Percentiles rank a stretch among this genome's conserved stretches.
Evolutionary conservation across 768 basidiomycete species (phyloP).

Genomic region (Hygrophorus russula): DNA sequence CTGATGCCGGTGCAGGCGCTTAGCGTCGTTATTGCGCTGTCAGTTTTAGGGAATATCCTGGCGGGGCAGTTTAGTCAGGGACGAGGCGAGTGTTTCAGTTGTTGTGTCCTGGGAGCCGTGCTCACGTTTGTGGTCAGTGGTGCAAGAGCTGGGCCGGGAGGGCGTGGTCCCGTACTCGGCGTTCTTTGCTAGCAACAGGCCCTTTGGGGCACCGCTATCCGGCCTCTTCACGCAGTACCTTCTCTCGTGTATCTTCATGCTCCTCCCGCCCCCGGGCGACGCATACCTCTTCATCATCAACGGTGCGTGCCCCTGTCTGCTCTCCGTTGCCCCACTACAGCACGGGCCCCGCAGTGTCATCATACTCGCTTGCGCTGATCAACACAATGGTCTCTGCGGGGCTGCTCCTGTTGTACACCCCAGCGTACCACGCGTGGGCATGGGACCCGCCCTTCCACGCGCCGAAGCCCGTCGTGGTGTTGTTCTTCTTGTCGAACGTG

Average conservation of each 20-base stretch:
- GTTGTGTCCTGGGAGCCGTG: neutral
- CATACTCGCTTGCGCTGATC: slow-evolving; percentile 46
- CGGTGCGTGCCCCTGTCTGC: slow-evolving; percentile 27
- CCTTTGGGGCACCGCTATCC: slow-evolving; percentile 54
- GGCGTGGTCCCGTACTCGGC: slow-evolving; percentile 55
- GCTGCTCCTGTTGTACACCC: slow-evolving; percentile 47
- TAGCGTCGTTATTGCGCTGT: slow-evolving; percentile 51
- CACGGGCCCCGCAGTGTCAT: slow-evolving; percentile 29
- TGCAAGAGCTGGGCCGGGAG: slow-evolving; percentile 66
- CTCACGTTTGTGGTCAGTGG: slow-evolving; percentile 26
- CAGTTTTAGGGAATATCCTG: slow-evolving; percentile 53
- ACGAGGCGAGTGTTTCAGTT: slow-evolving; percentile 32
- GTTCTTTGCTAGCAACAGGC: slow-evolving; percentile 62
- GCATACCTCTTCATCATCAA: slow-evolving; percentile 64
- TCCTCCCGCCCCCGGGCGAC: slow-evolving; percentile 57
- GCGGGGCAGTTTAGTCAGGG: slow-evolving; percentile 57
- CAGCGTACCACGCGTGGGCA: slow-evolving; percentile 25
- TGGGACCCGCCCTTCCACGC: slow-evolving; percentile 63
- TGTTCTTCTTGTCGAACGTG: slow-evolving; percentile 56
- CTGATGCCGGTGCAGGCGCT: slow-evolving; percentile 28
- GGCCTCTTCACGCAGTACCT: slow-evolving; percentile 55
- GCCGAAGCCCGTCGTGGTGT: slow-evolving; percentile 31
- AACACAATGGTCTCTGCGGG: slow-evolving; percentile 53
- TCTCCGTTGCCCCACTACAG: neutral
- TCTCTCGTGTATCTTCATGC: slow-evolving; percentile 42